Evolutionary conservation across 1,284 basidiomycete genomes (phyloP).

Genomic region (Ustilago bromivora): DNA sequence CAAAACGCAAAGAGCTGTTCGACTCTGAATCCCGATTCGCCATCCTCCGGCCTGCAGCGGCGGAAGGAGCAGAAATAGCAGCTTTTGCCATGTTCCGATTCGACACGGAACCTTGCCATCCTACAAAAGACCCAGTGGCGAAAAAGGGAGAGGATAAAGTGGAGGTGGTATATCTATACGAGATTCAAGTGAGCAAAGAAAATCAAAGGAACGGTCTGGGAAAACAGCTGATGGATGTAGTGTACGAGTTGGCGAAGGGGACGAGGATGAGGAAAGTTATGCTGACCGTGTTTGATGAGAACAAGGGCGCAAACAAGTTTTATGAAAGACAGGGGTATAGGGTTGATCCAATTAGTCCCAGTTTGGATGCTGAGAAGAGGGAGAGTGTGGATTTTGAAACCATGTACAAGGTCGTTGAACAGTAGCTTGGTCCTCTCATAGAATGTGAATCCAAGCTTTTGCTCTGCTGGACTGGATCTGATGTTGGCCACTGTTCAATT

Average conservation of each 20-base stretch:
- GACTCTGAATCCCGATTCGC: constrained; percentile 34
- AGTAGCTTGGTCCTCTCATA: not conserved
- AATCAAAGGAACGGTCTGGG: constrained; percentile 46
- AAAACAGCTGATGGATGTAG: constrained; percentile 26
- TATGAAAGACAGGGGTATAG: constrained; percentile 49
- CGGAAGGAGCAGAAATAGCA: constrained; percentile 38
- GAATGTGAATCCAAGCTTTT: not conserved
- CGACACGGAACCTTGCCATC: constrained; percentile 38
- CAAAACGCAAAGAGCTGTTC: constrained; percentile 41
- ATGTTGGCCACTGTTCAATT: not conserved
- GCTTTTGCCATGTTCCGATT: constrained; percentile 44
- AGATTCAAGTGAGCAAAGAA: constrained; percentile 28
- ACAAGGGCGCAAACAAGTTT: constrained; percentile 28
- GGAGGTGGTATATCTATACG: constrained; percentile 50
- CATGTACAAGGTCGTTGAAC: constrained; percentile 31
- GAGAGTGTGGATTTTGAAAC: constrained; percentile 33
- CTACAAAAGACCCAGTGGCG: constrained; percentile 9
- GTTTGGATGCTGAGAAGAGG: constrained; percentile 6
- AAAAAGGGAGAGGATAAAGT: constrained; percentile 21
- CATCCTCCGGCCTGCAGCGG: constrained; percentile 27
- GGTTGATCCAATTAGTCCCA: constrained; percentile 71
- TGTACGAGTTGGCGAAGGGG: constrained; percentile 17
- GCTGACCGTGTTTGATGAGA: constrained; percentile 50
- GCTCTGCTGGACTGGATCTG: too few relatives aligned
- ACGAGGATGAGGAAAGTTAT: constrained; percentile 35